Evolutionary conservation across 805 yeast species (phyloP).

Genomic region (Pichia exigua): DNA sequence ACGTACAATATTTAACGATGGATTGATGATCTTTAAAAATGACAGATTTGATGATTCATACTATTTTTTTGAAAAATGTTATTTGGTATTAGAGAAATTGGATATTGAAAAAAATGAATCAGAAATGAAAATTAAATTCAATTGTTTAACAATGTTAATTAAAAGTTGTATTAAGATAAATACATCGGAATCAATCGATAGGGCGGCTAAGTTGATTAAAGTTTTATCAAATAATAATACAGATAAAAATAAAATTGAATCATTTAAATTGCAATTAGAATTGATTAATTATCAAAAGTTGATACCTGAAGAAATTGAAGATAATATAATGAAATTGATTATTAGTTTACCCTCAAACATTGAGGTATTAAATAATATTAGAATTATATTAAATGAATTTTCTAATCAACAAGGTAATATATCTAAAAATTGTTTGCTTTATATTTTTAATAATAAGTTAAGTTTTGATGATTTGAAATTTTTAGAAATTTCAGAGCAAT

Average conservation of each 20-base stretch:
- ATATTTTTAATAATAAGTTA: slow-evolving; percentile 28
- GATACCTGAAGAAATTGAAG: slow-evolving; percentile 18
- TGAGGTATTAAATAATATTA: slow-evolving; percentile 12
- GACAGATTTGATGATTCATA: slow-evolving; percentile 7
- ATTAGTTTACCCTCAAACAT: slow-evolving; percentile 21
- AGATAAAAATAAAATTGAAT: slow-evolving; percentile 25
- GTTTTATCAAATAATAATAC: slow-evolving; percentile 18
- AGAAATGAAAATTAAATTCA: slow-evolving; percentile 16
- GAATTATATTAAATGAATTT: slow-evolving; percentile 10
- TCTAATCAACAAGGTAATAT: slow-evolving; percentile 18
- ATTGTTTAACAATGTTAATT: slow-evolving; percentile 21
- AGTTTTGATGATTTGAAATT: slow-evolving; percentile 3
- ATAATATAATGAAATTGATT: slow-evolving; percentile 31
- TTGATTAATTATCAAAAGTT: slow-evolving; percentile 13
- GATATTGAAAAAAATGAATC: slow-evolving; percentile 5
- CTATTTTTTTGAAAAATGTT: slow-evolving; percentile 12
- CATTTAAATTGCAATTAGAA: slow-evolving; percentile 25
- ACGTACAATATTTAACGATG: slow-evolving; percentile 29
- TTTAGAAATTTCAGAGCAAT: slow-evolving; percentile 8
- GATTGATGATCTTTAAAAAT: slow-evolving; percentile 9
- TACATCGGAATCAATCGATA: slow-evolving; percentile 4
- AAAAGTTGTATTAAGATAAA: slow-evolving; percentile 23
- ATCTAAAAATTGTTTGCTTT: slow-evolving; percentile 30
- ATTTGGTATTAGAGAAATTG: slow-evolving; percentile 14
- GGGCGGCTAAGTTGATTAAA: slow-evolving; percentile 19